Percentiles rank a stretch among this genome's conserved stretches.
These are phyloP conservation scores for Penicillium manginii DNA, from an alignment of 495 filamentous ascomycete species.

Conservation along the genomic window DNA sequence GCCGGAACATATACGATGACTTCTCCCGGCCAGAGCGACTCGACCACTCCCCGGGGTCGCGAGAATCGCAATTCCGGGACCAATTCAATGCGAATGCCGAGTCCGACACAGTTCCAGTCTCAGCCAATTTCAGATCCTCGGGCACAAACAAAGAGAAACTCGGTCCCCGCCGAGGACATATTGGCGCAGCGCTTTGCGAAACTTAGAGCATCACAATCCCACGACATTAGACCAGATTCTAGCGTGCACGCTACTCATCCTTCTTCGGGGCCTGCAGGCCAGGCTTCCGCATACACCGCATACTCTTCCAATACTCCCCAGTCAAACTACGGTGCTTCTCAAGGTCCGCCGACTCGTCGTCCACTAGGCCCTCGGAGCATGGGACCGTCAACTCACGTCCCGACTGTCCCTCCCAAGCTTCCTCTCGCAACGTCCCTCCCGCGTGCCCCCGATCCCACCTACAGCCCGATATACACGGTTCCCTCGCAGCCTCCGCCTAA, in stretches of 20 bases:
- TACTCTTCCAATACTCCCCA: slow-evolving; percentile 29
- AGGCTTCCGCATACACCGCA: slow-evolving; percentile 35
- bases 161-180: slow-evolving; percentile 38
- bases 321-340: slow-evolving; percentile 21
- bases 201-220: slow-evolving; percentile 36
- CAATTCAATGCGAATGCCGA: slow-evolving; percentile 44
- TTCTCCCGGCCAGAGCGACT: slow-evolving; percentile 11
- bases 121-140: slow-evolving; percentile 30
- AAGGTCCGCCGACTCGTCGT: slow-evolving; percentile 33
- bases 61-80: slow-evolving; percentile 25
- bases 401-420: slow-evolving; percentile 57
- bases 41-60: slow-evolving; percentile 25
- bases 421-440: slow-evolving; percentile 67
- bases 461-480: slow-evolving; percentile 66
- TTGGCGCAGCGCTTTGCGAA: slow-evolving; percentile 53
- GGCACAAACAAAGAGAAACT: slow-evolving; percentile 27
- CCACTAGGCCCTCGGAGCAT: slow-evolving; percentile 62
- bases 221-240: slow-evolving; percentile 30
- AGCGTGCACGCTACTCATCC: slow-evolving; percentile 24
- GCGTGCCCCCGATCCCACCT: slow-evolving; percentile 80
- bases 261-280: slow-evolving; percentile 33
- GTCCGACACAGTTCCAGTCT: slow-evolving; percentile 44
- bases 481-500: slow-evolving; percentile 49
- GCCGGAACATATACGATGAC: slow-evolving; percentile 19
- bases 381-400: slow-evolving; percentile 46